Percentiles rank a stretch among this genome's conserved stretches.
Conservation (phyloP, 345 rosid genomes). For the Sonneratia caseolaris region DNA sequence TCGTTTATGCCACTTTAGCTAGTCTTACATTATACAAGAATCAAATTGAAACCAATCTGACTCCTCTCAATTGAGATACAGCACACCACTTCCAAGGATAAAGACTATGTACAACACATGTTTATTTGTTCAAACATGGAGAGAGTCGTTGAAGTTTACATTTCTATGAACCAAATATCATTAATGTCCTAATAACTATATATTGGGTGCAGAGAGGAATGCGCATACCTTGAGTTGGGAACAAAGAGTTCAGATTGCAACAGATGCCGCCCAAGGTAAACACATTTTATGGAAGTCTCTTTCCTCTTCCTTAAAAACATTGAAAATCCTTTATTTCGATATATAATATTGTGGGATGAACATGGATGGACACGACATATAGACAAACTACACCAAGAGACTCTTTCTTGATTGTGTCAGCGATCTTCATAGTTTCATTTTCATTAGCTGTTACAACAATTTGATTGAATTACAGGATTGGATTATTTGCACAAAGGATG, state of each 20-base stretch:
- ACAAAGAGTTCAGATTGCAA: conserved; percentile 1
- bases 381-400: background rate
- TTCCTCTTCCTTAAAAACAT: background rate
- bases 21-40: too few species aligned
- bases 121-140: background rate
- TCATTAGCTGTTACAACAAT: background rate
- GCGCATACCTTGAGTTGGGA: background rate
- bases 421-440: background rate
- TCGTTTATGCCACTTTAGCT: background rate
- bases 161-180: background rate
- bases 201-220: background rate
- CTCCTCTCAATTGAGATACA: too few species aligned
- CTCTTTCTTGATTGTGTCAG: background rate
- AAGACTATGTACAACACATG: background rate
- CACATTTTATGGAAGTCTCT: background rate
- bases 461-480: conserved; percentile 13
- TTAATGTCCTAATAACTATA: background rate
- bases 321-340: too few species aligned
- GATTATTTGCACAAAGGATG: conserved; percentile 44
- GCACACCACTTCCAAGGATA: too few species aligned
- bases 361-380: background rate
- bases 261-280: conserved; percentile 3
- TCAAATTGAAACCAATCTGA: too few species aligned
- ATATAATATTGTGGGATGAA: background rate
- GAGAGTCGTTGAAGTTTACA: too few species aligned